Evolutionary conservation across 2,329 filamentous ascomycete genomes (phyloP).

Genomic region (Corynespora cassiicola): DNA sequence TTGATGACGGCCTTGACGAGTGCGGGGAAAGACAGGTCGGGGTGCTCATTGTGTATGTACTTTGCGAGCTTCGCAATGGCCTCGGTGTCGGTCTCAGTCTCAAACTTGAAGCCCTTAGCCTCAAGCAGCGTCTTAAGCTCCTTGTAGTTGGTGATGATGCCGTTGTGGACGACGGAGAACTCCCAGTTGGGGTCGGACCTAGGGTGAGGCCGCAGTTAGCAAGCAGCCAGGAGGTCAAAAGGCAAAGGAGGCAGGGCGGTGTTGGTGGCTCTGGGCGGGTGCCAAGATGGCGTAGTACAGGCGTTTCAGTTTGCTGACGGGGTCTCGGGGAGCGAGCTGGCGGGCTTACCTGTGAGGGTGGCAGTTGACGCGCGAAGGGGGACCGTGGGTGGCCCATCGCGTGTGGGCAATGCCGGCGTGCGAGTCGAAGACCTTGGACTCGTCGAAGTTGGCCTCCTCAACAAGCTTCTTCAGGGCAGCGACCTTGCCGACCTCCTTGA

Average conservation of each 20-base stretch:
- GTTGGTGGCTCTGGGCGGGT: slow-evolving; percentile 12
- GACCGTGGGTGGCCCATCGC: slow-evolving; percentile 96
- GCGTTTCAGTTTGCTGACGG: slow-evolving; percentile 20
- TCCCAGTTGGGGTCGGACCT: slow-evolving; percentile 96
- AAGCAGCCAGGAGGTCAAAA: slow-evolving; percentile 7
- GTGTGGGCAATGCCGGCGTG: slow-evolving; percentile 99
- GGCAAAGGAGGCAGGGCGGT: no score
- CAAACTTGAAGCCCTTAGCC: slow-evolving; percentile 96
- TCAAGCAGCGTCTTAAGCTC: slow-evolving; percentile 93
- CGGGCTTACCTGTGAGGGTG: slow-evolving; percentile 89
- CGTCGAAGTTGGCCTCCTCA: slow-evolving; percentile 79
- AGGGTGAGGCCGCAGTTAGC: slow-evolving; percentile 24
- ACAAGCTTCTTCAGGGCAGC: slow-evolving; percentile 95
- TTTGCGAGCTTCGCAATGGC: slow-evolving; percentile 99
- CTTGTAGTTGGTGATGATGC: slow-evolving; percentile 99
- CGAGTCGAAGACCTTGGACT: slow-evolving; percentile 93
- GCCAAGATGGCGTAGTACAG: slow-evolving; percentile 8
- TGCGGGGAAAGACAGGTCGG: slow-evolving; percentile 92
- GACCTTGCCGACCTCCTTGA: slow-evolving; percentile 99
- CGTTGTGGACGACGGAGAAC: slow-evolving; percentile 98
- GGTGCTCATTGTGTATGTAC: slow-evolving; percentile 96
- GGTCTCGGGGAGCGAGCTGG: slow-evolving; percentile 11
- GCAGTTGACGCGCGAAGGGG: slow-evolving; percentile 93
- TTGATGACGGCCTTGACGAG: slow-evolving; percentile 97
- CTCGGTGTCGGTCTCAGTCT: slow-evolving; percentile 99